These are phyloP conservation scores for Talaromyces verruculosus DNA, from an alignment of 2,329 filamentous ascomycete genomes.

Conservation along the genomic window DNA sequence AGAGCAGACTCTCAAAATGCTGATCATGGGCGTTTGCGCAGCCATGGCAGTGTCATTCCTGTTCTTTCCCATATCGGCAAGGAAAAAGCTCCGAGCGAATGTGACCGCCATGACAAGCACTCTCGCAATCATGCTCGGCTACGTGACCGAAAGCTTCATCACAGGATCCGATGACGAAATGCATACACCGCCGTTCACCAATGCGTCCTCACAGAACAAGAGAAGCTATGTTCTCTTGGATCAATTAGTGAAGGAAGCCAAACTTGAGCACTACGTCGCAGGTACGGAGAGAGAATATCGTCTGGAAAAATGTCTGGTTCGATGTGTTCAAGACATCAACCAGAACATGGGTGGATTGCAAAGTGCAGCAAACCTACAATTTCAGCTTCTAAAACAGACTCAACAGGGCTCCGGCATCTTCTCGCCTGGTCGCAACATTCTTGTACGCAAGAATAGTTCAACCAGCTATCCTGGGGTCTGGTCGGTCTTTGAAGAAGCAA, in stretches of 20 bases:
- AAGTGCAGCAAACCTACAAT: conserved; percentile 86
- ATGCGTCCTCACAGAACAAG: conserved; percentile 64
- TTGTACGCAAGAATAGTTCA: conserved; percentile 28
- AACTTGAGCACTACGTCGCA: conserved; percentile 80
- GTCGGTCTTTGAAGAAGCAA: conserved; percentile 45
- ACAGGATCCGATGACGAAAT: conserved; percentile 79
- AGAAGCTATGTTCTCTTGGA: conserved; percentile 68
- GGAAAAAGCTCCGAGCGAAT: conserved; percentile 69
- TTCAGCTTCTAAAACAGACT: conserved; percentile 71
- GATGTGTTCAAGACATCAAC: conserved; percentile 78
- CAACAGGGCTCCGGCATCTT: conserved; percentile 18
- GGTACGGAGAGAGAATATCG: conserved; percentile 77
- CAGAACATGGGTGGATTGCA: conserved; percentile 88
- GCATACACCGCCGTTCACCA: conserved; percentile 63
- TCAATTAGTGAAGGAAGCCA: conserved; percentile 78
- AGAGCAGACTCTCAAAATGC: conserved; percentile 76
- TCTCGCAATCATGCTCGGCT: conserved; percentile 75
- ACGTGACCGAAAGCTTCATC: conserved; percentile 80
- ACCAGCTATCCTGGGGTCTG: conserved; percentile 30
- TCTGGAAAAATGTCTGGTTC: conserved; percentile 75
- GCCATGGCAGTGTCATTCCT: conserved; percentile 73
- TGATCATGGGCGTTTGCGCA: conserved; percentile 72
- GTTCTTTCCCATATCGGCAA: conserved; percentile 75
- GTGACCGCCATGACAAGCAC: conserved; percentile 72
- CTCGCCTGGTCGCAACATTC: not conserved